Conservation (phyloP, 176 grass and related monocot species). For the Carex parvula region DNA sequence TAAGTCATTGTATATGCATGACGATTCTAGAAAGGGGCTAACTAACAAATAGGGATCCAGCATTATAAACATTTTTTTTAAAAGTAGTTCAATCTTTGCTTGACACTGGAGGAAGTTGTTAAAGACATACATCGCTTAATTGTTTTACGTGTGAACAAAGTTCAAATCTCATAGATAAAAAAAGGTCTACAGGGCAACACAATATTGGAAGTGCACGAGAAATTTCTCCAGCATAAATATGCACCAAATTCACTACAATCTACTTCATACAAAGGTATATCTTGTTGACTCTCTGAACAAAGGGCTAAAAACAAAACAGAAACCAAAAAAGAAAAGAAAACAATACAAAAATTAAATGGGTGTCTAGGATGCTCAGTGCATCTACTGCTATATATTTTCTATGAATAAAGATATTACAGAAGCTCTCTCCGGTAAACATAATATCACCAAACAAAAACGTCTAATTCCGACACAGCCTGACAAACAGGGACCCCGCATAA, state of each 20-base stretch:
- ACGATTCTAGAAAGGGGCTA: not conserved
- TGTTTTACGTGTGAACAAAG: not conserved
- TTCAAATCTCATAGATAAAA: not conserved
- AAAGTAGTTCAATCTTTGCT: not conserved
- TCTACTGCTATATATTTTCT: constrained; percentile 35
- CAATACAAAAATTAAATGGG: not conserved
- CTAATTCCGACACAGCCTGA: constrained; percentile 17
- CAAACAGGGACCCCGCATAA: constrained; percentile 6
- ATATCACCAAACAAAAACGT: constrained; percentile 24
- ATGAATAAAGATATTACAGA: constrained; percentile 36
- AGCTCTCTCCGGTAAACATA: constrained; percentile 28
- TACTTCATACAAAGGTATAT: constrained; percentile 21
- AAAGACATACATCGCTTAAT: not conserved
- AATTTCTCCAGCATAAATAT: constrained; percentile 16
- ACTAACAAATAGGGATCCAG: too few relatives aligned
- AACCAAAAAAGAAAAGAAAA: constrained; percentile 25
- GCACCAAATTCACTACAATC: constrained; percentile 23
- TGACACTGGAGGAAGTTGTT: not conserved
- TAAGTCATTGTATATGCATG: not conserved
- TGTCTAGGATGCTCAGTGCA: constrained; percentile 28
- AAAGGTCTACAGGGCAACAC: not conserved
- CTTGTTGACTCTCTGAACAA: constrained; percentile 15
- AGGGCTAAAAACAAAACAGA: constrained; percentile 11
- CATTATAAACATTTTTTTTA: not conserved
- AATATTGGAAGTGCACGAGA: not conserved